These are phyloP conservation scores for Candida arabinofermentans DNA, from an alignment of 805 yeast genomes.

Conservation along the genomic window DNA sequence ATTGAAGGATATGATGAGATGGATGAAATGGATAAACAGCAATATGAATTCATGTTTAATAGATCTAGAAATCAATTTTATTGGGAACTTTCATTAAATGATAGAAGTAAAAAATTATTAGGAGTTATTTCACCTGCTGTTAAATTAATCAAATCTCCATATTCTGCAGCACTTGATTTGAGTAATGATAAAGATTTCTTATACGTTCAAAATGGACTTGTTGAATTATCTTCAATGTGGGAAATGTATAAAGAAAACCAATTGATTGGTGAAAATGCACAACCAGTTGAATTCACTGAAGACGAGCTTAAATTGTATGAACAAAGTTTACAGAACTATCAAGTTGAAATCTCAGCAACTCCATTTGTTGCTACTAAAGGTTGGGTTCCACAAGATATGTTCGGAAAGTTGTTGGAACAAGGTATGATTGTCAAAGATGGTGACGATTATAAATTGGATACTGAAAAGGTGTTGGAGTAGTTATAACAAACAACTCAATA, in stretches of 20 bases:
- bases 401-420: slow-evolving; percentile 61
- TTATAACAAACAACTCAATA: not conserved
- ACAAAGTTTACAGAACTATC: slow-evolving; percentile 58
- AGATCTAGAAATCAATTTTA: slow-evolving; percentile 88
- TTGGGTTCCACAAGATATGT: slow-evolving; percentile 95
- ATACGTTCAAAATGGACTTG: slow-evolving; percentile 60
- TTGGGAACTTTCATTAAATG: slow-evolving; percentile 78
- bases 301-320: slow-evolving; percentile 57
- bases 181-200: slow-evolving; percentile 57
- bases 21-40: slow-evolving; percentile 69
- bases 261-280: slow-evolving; percentile 42
- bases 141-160: slow-evolving; percentile 66
- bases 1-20: slow-evolving; percentile 64
- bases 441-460: slow-evolving; percentile 41
- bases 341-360: slow-evolving; percentile 57
- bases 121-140: slow-evolving; percentile 80
- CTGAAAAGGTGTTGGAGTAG: slow-evolving; percentile 23
- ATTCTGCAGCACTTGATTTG: slow-evolving; percentile 54
- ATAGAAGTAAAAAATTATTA: slow-evolving; percentile 59
- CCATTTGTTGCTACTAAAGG: slow-evolving; percentile 92
- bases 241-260: slow-evolving; percentile 55
- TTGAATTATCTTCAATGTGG: slow-evolving; percentile 69
- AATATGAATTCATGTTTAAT: slow-evolving; percentile 80
- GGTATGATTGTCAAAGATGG: slow-evolving; percentile 60
- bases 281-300: slow-evolving; percentile 61